Conservation (phyloP, 345 rosid species). For the Ceriops tagal region DNA sequence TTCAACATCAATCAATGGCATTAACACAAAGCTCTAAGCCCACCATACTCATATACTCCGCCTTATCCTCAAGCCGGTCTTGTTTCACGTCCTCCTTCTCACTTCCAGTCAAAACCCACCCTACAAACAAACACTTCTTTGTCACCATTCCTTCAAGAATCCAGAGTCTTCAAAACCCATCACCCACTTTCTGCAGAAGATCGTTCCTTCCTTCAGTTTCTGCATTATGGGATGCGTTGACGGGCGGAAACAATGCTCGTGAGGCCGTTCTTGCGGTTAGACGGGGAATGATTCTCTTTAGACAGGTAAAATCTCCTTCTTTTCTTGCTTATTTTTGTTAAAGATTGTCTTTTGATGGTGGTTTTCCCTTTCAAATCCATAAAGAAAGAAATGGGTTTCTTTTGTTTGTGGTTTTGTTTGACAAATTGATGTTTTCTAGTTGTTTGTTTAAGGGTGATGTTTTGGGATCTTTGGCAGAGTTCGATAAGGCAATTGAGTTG, state of each 20-base stretch:
- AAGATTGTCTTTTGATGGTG: not conserved
- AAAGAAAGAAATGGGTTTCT: not conserved
- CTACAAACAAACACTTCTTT: conserved; percentile 13
- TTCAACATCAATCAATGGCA: conserved; percentile 41
- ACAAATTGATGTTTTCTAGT: conserved; percentile 9
- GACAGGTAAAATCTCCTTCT: conserved; percentile 45
- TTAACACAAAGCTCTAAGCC: conserved; percentile 32
- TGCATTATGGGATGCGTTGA: conserved; percentile 77
- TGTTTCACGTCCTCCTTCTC: conserved; percentile 18
- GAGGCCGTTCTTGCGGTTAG: conserved; percentile 61
- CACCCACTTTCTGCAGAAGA: conserved; percentile 52
- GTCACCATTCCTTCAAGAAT: conserved; percentile 10
- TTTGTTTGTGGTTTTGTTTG: not conserved
- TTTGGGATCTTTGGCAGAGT: conserved; percentile 62
- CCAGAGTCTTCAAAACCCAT: conserved; percentile 29
- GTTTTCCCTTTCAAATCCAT: not conserved
- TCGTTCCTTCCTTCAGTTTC: conserved; percentile 68
- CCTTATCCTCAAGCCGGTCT: conserved; percentile 16
- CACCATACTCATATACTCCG: conserved; percentile 18
- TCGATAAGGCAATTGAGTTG: conserved; percentile 70
- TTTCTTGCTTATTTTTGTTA: not conserved
- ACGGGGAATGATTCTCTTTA: conserved; percentile 75
- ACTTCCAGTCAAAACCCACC: conserved; percentile 24
- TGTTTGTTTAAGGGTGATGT: conserved; percentile 62
- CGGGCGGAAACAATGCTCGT: conserved; percentile 58